Evolutionary conservation across 192 early-diverging fungal genomes (phyloP), one percentile per base, ranked within the genome.

Genomic region (Podila epicladia): DNA sequence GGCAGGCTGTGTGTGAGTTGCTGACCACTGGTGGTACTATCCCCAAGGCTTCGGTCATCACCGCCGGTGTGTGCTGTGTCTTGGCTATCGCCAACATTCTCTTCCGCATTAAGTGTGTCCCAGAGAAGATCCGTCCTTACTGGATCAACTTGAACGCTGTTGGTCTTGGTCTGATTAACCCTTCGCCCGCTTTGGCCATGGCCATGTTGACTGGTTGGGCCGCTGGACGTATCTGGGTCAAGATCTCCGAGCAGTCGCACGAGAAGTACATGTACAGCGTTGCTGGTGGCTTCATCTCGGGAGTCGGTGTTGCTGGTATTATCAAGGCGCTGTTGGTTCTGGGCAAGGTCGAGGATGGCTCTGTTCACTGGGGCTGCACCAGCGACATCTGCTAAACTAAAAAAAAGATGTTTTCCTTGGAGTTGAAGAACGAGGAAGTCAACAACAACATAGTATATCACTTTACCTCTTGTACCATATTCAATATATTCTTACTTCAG

Each of bases 121-220:
- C 92, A 45, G 35, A 82, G 38, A 85, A 79, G 49, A 87, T 73
- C 77, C 82, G 75, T 33, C 82, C 70, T 78, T 92, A 84, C 75
- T 84, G 86, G 72, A 82, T 88, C 77, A 90, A 90, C 83, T 65
- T 91, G 58, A 91, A 88, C 64, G 87, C 86, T 49, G 74, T 86
- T 17, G 88, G 88, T 75, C 67, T 89, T 31, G 87, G 86, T 50
- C 80, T 89, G 73, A 85, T 87, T 50, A 86, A 87, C 82, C 77
- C 88, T 58, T 64, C 64, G 11, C 85, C 88, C 45, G 78, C 75
- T 41, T 65, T 87, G 26, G 75, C 79, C 28, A 64, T 87, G 58
- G 82, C 88, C 29, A 91, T 90, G 85, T 82, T 86, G 29, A 78
- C 71, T 12, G 89, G 86, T 7, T 85, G 84, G 82, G 32, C 24